Base-by-base conservation (phyloP, 2,329 filamentous ascomycete genomes). In the Meredithiella fracta region DNA sequence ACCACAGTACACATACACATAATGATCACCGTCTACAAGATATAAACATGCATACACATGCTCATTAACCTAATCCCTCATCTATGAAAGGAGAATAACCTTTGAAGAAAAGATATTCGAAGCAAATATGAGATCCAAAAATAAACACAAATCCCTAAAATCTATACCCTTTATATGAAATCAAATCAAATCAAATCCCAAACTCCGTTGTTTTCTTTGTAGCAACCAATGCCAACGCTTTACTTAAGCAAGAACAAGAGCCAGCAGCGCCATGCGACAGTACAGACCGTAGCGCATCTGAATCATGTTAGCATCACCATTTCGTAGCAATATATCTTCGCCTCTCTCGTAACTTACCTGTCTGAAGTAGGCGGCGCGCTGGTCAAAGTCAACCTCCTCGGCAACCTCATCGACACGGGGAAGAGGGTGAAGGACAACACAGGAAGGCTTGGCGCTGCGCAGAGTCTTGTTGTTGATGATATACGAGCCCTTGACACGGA, bases 271-370 rank as follows among this genome's bases (percentile, higher is more conserved):
- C 92, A 98, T 98, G 68, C 92, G 85, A 70, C 86, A 94, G 77
- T 96, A 97, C 64, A 98, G 79, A 64, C 92, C 92, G 72, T 97
- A 96, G 72, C 85, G 82, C 91, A 96, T 96, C 90, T 96, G 38
- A 26, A 23, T 49, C 3, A 50, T 23, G 29, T 40, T 31, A 54
- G 25, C 6, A 34, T 56, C 34, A 56, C 31, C 22, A 56, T 29
- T 37, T 40, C 44, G 11, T n/a, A 53, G 8, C 17, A n/a, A 8
- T 20, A 17, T 26, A 20, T 47, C 23, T 25, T 17, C 22, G 14
- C 38, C 22, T n/a, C n/a, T 7, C 2, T 38, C 29, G 5, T 11
- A 40, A 51, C 86, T 81, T 72, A 95, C 91, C 85, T 98, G 92
- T 85, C 92, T 82, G 73, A 98, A 98, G 74, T 98, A 98, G 56